These are phyloP conservation scores for Saccharum spontaneum DNA, from an alignment of 176 grass and related monocot genomes.

Conservation along the genomic window DNA sequence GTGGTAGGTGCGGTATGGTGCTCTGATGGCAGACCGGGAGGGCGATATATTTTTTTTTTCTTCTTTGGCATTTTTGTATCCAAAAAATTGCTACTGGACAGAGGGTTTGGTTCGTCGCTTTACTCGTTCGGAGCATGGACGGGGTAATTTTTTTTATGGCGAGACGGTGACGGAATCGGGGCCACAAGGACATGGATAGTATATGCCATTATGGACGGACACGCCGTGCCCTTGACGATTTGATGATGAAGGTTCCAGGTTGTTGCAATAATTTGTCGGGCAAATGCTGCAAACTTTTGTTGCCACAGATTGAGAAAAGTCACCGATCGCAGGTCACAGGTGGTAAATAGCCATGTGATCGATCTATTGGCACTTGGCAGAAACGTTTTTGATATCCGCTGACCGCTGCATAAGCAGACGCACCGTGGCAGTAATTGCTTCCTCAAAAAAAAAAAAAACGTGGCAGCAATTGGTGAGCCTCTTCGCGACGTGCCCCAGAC, in stretches of 20 bases:
- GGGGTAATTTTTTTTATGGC: neutral
- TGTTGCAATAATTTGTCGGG: neutral
- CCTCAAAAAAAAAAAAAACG: too few relatives aligned
- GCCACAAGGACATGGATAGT: neutral
- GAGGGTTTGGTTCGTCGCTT: neutral
- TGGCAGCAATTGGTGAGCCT: neutral
- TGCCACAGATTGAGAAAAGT: neutral
- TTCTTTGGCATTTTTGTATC: neutral
- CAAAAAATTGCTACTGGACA: neutral
- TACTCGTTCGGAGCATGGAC: neutral
- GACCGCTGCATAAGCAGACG: neutral
- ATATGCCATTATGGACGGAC: neutral
- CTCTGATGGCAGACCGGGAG: neutral
- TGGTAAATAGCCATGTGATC: neutral
- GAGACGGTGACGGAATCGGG: conserved; percentile 8
- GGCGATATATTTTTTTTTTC: neutral
- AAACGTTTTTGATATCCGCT: too few relatives aligned
- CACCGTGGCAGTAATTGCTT: neutral
- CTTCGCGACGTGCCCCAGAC: neutral
- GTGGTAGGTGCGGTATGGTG: conserved; percentile 37
- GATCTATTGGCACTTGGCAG: neutral
- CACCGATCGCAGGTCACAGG: neutral
- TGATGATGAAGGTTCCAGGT: conserved; percentile 5
- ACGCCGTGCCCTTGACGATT: neutral
- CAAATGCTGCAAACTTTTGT: neutral